These are phyloP conservation scores for Lipomyces sp. DNA, from an alignment of 805 yeast species.

Conservation along the genomic window DNA sequence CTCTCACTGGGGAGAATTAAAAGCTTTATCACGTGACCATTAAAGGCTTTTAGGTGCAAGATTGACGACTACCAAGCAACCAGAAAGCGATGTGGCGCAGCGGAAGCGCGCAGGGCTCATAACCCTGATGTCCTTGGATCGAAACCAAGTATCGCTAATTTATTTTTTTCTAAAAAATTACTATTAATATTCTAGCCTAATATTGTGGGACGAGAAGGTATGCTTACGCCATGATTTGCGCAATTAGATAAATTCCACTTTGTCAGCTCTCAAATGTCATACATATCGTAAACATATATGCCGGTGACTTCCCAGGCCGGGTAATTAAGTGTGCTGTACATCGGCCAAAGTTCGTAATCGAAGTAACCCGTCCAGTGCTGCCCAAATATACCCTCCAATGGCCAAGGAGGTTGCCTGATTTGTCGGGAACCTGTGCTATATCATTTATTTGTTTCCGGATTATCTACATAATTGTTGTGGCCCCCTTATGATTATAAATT, in stretches of 20 bases:
- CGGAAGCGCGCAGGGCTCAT: constrained; percentile 97
- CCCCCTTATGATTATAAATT: neutral
- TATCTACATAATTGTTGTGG: neutral
- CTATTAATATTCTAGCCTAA: neutral
- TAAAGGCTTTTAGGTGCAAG: no score
- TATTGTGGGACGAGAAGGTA: neutral
- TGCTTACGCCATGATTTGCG: neutral
- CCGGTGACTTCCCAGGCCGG: neutral
- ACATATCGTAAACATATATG: neutral
- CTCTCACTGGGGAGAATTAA: no score
- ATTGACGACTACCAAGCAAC: neutral
- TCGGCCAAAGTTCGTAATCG: neutral
- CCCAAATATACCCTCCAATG: neutral
- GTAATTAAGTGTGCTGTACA: neutral
- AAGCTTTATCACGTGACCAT: no score
- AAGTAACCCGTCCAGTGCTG: neutral
- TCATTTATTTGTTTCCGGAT: neutral
- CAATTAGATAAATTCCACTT: no score
- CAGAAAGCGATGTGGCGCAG: constrained; percentile 51
- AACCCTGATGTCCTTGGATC: constrained; percentile 94
- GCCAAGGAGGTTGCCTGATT: neutral
- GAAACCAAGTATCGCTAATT: constrained; percentile 85
- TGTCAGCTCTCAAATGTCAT: no score
- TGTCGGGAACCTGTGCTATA: neutral
- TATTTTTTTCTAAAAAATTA: constrained; percentile 38